A percentile compares a stretch with the other conserved stretches of the same genome.
These are phyloP conservation scores for Vigna nakashimae DNA, from an alignment of 306 rosid species.

Conservation along the genomic window DNA sequence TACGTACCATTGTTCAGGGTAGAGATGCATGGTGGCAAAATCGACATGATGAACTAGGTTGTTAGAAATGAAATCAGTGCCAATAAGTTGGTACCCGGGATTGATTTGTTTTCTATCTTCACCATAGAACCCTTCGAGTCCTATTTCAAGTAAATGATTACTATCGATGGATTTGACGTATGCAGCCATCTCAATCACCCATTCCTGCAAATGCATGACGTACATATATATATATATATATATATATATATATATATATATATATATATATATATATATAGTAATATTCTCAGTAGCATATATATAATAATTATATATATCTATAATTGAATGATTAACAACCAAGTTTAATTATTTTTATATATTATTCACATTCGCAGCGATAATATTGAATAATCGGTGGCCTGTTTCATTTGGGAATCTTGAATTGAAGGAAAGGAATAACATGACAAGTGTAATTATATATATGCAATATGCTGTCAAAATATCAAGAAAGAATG, in stretches of 20 bases:
- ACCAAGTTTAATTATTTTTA: slow-evolving; percentile 31
- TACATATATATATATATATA: background rate
- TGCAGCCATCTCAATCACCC: slow-evolving; percentile 56
- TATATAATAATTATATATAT: background rate
- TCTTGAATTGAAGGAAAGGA: slow-evolving; percentile 6
- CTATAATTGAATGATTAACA: background rate
- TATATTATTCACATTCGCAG: slow-evolving; percentile 1
- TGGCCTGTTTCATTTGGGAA: background rate
- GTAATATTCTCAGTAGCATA: background rate
- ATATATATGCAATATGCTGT: background rate
- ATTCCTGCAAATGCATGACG: slow-evolving; percentile 33
- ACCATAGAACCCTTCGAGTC: slow-evolving; percentile 58
- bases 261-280: background rate
- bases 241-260: background rate
- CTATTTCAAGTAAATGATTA: slow-evolving; percentile 49
- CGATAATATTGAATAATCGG: background rate
- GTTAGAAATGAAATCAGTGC: slow-evolving; percentile 54
- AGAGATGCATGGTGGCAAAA: slow-evolving; percentile 54
- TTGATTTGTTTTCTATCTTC: slow-evolving; percentile 45
- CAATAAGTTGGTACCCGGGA: slow-evolving; percentile 47
- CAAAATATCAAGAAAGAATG: background rate
- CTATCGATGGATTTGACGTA: slow-evolving; percentile 50
- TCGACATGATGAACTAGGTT: slow-evolving; percentile 48
- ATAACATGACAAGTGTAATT: slow-evolving; percentile 12
- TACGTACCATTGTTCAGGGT: slow-evolving; percentile 51